Evolutionary conservation across 805 yeast species (phyloP), one percentile per base, ranked within the genome.

Genomic region (Candida anglica): DNA sequence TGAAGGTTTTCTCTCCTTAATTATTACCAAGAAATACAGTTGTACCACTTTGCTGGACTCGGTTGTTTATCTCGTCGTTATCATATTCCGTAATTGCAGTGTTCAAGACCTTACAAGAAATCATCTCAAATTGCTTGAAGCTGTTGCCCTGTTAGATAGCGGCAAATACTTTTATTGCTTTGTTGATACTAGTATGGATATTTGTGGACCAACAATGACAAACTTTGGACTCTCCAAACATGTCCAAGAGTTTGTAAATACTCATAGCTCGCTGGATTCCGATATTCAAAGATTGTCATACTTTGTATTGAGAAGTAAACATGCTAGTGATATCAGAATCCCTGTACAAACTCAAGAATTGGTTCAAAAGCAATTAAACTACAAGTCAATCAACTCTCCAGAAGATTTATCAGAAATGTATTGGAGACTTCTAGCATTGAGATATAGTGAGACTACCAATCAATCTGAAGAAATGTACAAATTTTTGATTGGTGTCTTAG

Each of bases 81-180:
- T 75, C 10, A 41, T 78, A 17, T 50, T 79, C 33, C 75, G 86
- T 64, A 79, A 80, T 48, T 58, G 78, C 47, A 75, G 73, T 26
- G 47, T 71, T 11, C 61, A 62, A 36, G 57, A 58, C 6, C 57
- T 80, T 34, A 69, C 77, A 2, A 72, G 66, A 42, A 57, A 56
- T 30, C 79, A 76, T 46, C 62, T 62, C 17, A 42, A 44, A 9
- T 47, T 79, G 16, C 67, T 74, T 41, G 66, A 63, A 5, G 56
- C 58, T 17, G 57, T 72, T 43, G 41, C 32, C 15, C 40, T 48
- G n/a, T 45, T 63, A 11, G 53, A 58, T 22, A 38, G 55, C 19
- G 69, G 71, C 3, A 33, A 46, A 9, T 52, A 59, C 22, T 72
- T 71, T 55, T 44, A 73, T 28, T 52, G 71, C 25, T 71, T 81